Conservation (phyloP, 2,329 filamentous ascomycete species). For the Diaporthe australafricana region DNA sequence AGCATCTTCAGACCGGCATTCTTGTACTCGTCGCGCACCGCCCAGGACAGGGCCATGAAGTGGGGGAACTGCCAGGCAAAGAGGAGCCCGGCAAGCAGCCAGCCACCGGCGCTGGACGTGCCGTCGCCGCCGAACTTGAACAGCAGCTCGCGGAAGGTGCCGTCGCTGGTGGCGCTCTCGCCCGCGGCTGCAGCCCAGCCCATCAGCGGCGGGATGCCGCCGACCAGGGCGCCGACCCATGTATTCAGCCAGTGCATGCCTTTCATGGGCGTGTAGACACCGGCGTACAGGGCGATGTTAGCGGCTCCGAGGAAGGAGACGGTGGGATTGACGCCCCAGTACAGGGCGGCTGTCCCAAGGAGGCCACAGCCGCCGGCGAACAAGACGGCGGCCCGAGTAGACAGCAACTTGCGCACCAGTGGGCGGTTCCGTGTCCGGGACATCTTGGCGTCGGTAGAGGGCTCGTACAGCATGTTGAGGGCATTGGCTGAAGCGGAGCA, state of each 20-base stretch:
- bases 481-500: conserved; percentile 94
- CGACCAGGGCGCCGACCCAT: conserved; percentile 93
- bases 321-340: conserved; percentile 93
- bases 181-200: conserved; percentile 96
- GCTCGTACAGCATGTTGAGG: conserved; percentile 97
- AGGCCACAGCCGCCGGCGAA: conserved; percentile 83
- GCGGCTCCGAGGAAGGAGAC: conserved; percentile 85
- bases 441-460: conserved; percentile 91
- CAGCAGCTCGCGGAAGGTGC: conserved; percentile 82
- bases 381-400: conserved; percentile 74
- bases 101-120: conserved; percentile 77
- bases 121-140: conserved; percentile 66
- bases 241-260: conserved; percentile 89
- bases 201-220: conserved; percentile 95
- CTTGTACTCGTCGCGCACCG: conserved; percentile 90
- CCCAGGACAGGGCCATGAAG: conserved; percentile 94
- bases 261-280: conserved; percentile 93
- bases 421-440: conserved; percentile 91
- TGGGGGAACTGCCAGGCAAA: conserved; percentile 99
- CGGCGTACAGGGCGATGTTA: conserved; percentile 92
- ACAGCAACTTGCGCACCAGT: conserved; percentile 84
- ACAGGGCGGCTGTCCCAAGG: conserved; percentile 78
- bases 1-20: conserved; percentile 78
- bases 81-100: conserved; percentile 85
- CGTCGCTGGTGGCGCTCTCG: conserved; percentile 81